Evolutionary conservation across 208 protist genomes (phyloP), one percentile per base, ranked within the genome.

Genomic region (Naegleria lovaniensis): DNA sequence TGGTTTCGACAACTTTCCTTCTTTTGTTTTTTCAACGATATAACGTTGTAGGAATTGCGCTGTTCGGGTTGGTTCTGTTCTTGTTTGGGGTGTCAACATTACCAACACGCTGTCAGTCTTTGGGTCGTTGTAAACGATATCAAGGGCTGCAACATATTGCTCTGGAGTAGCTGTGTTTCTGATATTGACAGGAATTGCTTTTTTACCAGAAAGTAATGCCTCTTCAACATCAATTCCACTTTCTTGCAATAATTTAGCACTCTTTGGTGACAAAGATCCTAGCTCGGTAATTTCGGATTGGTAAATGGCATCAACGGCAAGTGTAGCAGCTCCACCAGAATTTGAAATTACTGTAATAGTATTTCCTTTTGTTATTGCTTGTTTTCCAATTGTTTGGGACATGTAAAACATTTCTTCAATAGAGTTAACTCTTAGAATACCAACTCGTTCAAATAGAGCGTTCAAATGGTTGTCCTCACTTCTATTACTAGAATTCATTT

Each of bases 351-450:
- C 22, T 2, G 83, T 38, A 41, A 87, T 52, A n/a, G 29, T 22
- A n/a, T 87, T 51, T 87, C 83, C 83, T n/a, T 52, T 87, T 41
- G 83, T 22, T 48, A 22, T 87, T 16, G 83, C 29, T 87, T 87
- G 83, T 51, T 51, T 87, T 51, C 39, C 33, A 25, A 87, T 29
- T 25, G 43, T 13, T 48, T 87, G 83, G 15, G 41, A 22, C 83
- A 87, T 87, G 40, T 87, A 51, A 87, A 51, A 87, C 36, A 87
- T 29, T 51, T 87, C 83, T 25, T 52, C 36, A 33, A 87, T 52
- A 29, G 83, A 40, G 43, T 87, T 38, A 29, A 87, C 83, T 41
- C 83, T 41, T 51, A 87, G 29, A 29, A 87, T 38, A 52, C 83
- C 83, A 51, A 22, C 15, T 87, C 41, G 9, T 51, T 87, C 41